Evolutionary conservation across 805 yeast species (phyloP).

Genomic region (Maudiozyma saulgeensis): DNA sequence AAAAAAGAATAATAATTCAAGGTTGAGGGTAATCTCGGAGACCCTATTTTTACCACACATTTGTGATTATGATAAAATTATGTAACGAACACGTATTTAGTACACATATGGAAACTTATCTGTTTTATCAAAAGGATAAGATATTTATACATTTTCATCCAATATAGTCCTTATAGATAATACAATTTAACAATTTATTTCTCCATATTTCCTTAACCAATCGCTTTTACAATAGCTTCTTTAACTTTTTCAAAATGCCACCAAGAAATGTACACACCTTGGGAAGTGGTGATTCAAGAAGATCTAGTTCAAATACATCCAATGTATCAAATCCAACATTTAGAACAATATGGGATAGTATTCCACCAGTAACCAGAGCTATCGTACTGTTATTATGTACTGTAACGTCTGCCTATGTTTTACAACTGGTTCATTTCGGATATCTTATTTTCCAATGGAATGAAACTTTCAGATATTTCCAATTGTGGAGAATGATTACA

Average conservation of each 20-base stretch:
- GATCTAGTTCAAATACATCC: background rate
- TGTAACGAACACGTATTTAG: no score
- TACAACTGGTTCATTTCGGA: constrained; percentile 25
- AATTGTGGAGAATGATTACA: constrained; percentile 25
- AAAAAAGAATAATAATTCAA: no score
- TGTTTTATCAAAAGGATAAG: no score
- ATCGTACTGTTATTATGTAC: constrained; percentile 40
- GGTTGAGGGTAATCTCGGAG: no score
- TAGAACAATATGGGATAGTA: constrained; percentile 17
- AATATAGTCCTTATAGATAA: no score
- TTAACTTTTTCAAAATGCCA: background rate
- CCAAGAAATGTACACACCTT: constrained; percentile 10
- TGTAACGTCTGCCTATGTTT: constrained; percentile 33
- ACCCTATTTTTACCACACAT: background rate
- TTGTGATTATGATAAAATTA: background rate
- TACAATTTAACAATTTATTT: no score
- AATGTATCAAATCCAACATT: constrained; percentile 1
- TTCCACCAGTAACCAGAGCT: constrained; percentile 56
- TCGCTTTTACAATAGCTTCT: no score
- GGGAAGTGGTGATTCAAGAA: constrained; percentile 1
- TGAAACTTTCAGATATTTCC: constrained; percentile 11
- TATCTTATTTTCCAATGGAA: constrained; percentile 14
- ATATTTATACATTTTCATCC: no score
- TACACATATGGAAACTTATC: no score
- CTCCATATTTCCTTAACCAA: no score